These are phyloP conservation scores for Amanita muscaria DNA, from an alignment of 768 basidiomycete species.

Conservation along the genomic window DNA sequence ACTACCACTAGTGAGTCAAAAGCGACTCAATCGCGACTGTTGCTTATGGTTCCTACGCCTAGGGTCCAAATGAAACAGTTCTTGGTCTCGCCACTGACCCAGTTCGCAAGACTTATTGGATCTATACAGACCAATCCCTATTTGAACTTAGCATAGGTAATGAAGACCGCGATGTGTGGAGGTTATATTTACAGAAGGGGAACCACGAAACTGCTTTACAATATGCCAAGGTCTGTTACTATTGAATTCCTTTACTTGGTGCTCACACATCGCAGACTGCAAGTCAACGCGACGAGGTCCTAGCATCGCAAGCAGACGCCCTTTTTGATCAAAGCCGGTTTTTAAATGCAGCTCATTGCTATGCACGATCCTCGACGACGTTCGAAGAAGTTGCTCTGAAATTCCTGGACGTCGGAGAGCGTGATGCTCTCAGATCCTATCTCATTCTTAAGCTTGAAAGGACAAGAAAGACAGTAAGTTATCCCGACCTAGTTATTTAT, in stretches of 20 bases:
- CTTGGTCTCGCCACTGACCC: slow-evolving; percentile 77
- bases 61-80: slow-evolving; percentile 73
- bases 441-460: slow-evolving; percentile 81
- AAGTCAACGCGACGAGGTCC: slow-evolving; percentile 77
- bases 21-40: background rate
- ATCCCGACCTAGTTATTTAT: background rate
- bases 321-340: slow-evolving; percentile 75
- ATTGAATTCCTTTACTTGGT: background rate
- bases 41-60: slow-evolving; percentile 1
- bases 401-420: slow-evolving; percentile 83
- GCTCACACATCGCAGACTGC: slow-evolving; percentile 48
- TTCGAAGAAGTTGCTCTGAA: slow-evolving; percentile 92
- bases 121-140: slow-evolving; percentile 81
- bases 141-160: slow-evolving; percentile 81
- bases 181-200: slow-evolving; percentile 71
- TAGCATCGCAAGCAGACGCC: slow-evolving; percentile 74
- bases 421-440: slow-evolving; percentile 87
- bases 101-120: slow-evolving; percentile 87
- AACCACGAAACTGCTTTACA: slow-evolving; percentile 72
- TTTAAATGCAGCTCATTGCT: slow-evolving; percentile 88
- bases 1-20: slow-evolving; percentile 59
- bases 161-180: slow-evolving; percentile 94
- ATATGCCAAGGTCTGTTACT: slow-evolving; percentile 63
- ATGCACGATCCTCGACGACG: slow-evolving; percentile 76
- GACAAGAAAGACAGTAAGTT: slow-evolving; percentile 68